Evolutionary conservation across 495 filamentous ascomycete species (phyloP).

Genomic region (Tuber brumale): DNA sequence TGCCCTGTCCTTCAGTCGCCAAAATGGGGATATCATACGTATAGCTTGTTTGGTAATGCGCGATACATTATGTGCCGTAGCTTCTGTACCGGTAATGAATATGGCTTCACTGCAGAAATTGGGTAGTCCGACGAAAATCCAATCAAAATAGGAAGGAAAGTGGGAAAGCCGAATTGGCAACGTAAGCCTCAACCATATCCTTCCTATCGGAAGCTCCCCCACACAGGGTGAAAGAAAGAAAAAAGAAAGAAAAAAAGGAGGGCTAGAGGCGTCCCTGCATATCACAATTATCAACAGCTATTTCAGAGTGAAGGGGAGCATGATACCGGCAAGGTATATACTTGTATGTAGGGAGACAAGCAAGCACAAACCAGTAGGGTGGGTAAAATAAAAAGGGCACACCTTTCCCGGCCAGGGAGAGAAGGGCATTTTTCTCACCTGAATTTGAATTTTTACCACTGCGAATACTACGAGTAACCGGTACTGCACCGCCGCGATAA

Average conservation of each 20-base stretch:
- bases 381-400: slow-evolving; percentile 1
- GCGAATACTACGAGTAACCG: background rate
- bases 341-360: background rate
- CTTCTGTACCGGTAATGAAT: background rate
- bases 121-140: background rate
- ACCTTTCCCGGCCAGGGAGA: background rate
- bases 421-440: background rate
- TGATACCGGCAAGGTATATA: background rate
- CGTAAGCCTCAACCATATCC: background rate
- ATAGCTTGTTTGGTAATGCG: background rate
- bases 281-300: background rate
- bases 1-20: background rate
- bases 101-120: background rate
- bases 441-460: background rate
- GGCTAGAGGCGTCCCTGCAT: background rate
- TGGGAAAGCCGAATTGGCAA: background rate
- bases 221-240: background rate
- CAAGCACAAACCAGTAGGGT: background rate
- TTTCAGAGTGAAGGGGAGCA: background rate
- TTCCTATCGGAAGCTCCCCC: background rate
- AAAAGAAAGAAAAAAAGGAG: background rate
- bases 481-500: background rate
- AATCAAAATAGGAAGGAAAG: background rate
- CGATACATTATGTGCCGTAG: background rate
- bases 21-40: background rate